phyloP scores from a whole-genome alignment of 768 basidiomycete species.

The Goffeauzyma gilvescens region DNA sequence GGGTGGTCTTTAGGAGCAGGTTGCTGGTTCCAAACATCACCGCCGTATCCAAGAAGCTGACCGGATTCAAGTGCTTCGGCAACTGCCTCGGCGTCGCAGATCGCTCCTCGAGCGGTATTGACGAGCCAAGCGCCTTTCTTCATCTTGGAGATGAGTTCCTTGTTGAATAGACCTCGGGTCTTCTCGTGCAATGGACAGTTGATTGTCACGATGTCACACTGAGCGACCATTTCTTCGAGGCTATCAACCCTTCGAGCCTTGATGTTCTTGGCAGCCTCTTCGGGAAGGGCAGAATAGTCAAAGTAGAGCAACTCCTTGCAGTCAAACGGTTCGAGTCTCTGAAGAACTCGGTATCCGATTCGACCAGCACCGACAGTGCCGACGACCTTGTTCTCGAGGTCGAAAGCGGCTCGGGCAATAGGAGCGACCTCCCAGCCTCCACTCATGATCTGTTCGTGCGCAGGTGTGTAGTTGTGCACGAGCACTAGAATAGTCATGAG shows the following conservation, averaged over 20 bases:
- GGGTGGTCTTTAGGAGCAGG: constrained; percentile 70
- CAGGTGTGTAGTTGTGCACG: constrained; percentile 61
- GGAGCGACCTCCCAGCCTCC: constrained; percentile 78
- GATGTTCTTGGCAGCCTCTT: constrained; percentile 39
- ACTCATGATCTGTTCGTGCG: constrained; percentile 55
- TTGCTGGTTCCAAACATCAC: constrained; percentile 35
- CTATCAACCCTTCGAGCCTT: constrained; percentile 58
- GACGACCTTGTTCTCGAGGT: constrained; percentile 72
- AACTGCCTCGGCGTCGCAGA: constrained; percentile 67
- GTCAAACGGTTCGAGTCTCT: constrained; percentile 47
- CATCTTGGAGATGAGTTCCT: constrained; percentile 64
- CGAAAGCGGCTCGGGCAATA: constrained; percentile 63
- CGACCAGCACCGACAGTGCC: constrained; percentile 64
- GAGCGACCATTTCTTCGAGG: constrained; percentile 44
- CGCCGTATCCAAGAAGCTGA: constrained; percentile 43
- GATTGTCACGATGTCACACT: constrained; percentile 29
- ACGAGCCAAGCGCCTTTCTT: constrained; percentile 85
- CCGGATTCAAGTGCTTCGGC: constrained; percentile 57
- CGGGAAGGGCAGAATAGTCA: constrained; percentile 53
- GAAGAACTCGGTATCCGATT: constrained; percentile 69
- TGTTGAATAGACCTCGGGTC: constrained; percentile 60
- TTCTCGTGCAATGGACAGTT: constrained; percentile 10
- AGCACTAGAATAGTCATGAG: constrained; percentile 70
- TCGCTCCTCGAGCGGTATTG: constrained; percentile 83
- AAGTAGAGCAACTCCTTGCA: constrained; percentile 79